Conservation (phyloP, 345 rosid species). For the Gossypium ekmanianum region DNA sequence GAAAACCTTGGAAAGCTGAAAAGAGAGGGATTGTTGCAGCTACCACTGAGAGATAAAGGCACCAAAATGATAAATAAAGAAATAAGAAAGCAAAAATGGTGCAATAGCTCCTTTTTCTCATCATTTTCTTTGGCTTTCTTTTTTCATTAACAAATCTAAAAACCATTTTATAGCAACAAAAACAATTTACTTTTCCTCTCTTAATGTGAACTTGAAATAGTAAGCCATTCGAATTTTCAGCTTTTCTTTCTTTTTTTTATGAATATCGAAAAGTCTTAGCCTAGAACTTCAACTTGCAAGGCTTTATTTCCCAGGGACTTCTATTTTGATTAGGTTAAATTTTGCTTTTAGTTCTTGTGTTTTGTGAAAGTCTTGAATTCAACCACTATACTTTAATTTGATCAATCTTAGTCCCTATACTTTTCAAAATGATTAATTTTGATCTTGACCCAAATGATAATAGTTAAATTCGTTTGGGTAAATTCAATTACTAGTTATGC, state of each 20-base stretch:
- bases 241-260: background rate
- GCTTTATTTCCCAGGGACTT: background rate
- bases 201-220: background rate
- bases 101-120: background rate
- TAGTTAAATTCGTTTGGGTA: no score
- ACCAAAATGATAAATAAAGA: background rate
- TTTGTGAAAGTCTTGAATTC: no score
- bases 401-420: no score
- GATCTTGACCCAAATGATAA: no score
- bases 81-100: background rate
- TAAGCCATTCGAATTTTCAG: background rate
- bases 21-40: background rate
- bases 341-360: no score
- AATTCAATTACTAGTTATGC: no score
- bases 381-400: no score
- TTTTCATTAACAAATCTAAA: background rate
- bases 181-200: background rate
- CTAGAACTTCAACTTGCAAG: background rate
- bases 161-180: background rate
- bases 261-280: background rate
- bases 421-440: no score
- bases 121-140: background rate
- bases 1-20: background rate
- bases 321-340: no score
- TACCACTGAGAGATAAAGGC: background rate